phyloP scores from a whole-genome alignment of 2,329 filamentous ascomycete species.

The Xylariaceae sp. region DNA sequence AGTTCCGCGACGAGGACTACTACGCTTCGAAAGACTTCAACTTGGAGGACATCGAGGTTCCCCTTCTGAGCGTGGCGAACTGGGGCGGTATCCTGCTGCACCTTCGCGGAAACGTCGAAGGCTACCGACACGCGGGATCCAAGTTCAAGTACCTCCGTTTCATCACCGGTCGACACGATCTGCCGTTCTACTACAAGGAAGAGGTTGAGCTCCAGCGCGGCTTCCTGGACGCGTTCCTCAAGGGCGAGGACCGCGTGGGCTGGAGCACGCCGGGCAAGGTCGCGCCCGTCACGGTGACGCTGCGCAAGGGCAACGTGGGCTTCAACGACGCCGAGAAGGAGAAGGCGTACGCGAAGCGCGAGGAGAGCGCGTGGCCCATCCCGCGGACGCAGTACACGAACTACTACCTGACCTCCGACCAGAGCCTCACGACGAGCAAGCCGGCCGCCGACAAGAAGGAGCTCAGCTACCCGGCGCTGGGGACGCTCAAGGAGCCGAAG shows the following conservation, averaged over 20 bases:
- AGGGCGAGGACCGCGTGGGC: slow-evolving; percentile 58
- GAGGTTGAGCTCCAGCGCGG: slow-evolving; percentile 63
- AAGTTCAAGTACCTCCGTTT: slow-evolving; percentile 65
- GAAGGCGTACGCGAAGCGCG: slow-evolving; percentile 47
- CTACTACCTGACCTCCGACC: slow-evolving; percentile 51
- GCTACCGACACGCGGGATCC: slow-evolving; percentile 59
- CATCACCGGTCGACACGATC: slow-evolving; percentile 65
- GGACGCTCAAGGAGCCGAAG: slow-evolving; percentile 49
- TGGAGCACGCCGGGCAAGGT: slow-evolving; percentile 56
- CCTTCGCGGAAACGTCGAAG: slow-evolving; percentile 64
- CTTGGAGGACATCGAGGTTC: slow-evolving; percentile 62
- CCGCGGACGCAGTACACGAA: slow-evolving; percentile 59
- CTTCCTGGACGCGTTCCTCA: slow-evolving; percentile 69
- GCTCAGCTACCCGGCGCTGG: slow-evolving; percentile 56
- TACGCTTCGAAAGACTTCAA: slow-evolving; percentile 63
- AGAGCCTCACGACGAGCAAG: slow-evolving; percentile 32
- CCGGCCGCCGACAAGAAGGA: slow-evolving; percentile 29
- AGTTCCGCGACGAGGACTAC: slow-evolving; percentile 59
- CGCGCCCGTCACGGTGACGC: slow-evolving; percentile 54
- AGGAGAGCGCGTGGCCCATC: slow-evolving; percentile 64
- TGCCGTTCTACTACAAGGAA: slow-evolving; percentile 68
- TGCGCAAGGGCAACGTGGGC: slow-evolving; percentile 64
- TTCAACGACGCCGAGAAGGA: slow-evolving; percentile 62
- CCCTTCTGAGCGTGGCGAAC: slow-evolving; percentile 63
- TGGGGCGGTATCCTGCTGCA: slow-evolving; percentile 69